phyloP scores from a whole-genome alignment of 345 rosid species.

The Eucalyptus lansdowneana region DNA sequence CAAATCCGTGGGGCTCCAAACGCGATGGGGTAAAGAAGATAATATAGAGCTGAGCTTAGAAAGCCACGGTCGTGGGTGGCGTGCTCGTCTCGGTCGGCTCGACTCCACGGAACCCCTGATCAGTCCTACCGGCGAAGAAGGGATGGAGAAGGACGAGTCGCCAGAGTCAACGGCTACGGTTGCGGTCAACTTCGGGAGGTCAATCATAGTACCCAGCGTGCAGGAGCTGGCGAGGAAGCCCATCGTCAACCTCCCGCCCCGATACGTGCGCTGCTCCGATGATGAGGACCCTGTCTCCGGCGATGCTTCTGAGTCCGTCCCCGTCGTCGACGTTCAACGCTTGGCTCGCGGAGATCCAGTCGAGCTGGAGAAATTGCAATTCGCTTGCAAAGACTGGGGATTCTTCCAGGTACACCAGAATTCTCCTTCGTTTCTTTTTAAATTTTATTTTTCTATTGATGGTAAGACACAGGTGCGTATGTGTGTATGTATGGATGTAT shows the following conservation, averaged over 20 bases:
- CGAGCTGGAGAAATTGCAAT: slow-evolving; percentile 11
- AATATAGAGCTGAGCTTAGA: background rate
- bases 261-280: slow-evolving; percentile 5
- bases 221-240: slow-evolving; percentile 23
- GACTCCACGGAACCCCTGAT: background rate
- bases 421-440: background rate
- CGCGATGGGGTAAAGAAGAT: background rate
- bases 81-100: background rate
- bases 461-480: background rate
- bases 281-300: background rate
- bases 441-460: background rate
- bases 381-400: slow-evolving; percentile 23
- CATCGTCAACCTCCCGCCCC: slow-evolving; percentile 21
- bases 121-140: background rate
- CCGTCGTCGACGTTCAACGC: slow-evolving; percentile 21
- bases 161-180: background rate
- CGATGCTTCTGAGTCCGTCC: slow-evolving; percentile 5
- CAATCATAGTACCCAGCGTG: slow-evolving; percentile 34
- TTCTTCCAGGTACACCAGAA: slow-evolving; percentile 9
- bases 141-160: background rate
- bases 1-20: background rate
- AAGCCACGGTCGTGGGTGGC: background rate
- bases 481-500: background rate
- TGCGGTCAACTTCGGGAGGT: slow-evolving; percentile 26
- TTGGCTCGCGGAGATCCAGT: background rate